Percentiles rank a stretch among this genome's conserved stretches.
Conservation (phyloP, 225 moss, liverwort and hornwort genomes). For the Polytrichum commune region DNA sequence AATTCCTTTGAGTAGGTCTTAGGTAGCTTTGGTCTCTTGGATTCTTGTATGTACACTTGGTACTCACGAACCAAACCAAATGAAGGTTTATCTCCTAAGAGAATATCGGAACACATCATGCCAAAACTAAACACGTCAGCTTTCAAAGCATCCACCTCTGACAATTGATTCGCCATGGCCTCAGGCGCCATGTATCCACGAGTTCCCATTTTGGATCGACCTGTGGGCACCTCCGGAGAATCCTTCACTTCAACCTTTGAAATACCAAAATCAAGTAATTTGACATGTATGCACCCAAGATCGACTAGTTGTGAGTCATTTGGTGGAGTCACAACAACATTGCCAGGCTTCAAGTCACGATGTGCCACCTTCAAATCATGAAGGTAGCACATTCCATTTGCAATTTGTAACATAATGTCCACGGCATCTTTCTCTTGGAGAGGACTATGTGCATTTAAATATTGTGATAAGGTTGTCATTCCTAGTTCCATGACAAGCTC, state of each 20-base stretch:
- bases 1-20: not conserved
- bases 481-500: not conserved
- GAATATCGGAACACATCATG: not conserved
- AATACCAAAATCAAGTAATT: conserved; percentile 7
- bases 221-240: not conserved
- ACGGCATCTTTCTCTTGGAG: not conserved
- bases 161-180: not conserved
- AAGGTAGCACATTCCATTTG: conserved; percentile 11
- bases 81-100: not conserved
- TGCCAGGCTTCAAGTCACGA: conserved; percentile 6
- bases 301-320: not conserved
- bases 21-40: not conserved
- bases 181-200: conserved; percentile 2
- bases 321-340: not conserved
- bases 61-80: not conserved
- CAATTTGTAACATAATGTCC: conserved; percentile 2
- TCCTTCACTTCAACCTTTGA: conserved; percentile 5
- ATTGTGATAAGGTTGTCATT: not conserved
- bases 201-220: not conserved
- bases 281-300: not conserved
- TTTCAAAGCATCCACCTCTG: not conserved
- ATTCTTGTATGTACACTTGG: not conserved
- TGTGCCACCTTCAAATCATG: conserved; percentile 8
- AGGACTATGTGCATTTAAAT: not conserved
- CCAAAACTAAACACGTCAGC: not conserved